Evolutionary conservation across 2,329 filamentous ascomycete genomes (phyloP), one percentile per base, ranked within the genome.

Genomic region (Dactylellina sp.): DNA sequence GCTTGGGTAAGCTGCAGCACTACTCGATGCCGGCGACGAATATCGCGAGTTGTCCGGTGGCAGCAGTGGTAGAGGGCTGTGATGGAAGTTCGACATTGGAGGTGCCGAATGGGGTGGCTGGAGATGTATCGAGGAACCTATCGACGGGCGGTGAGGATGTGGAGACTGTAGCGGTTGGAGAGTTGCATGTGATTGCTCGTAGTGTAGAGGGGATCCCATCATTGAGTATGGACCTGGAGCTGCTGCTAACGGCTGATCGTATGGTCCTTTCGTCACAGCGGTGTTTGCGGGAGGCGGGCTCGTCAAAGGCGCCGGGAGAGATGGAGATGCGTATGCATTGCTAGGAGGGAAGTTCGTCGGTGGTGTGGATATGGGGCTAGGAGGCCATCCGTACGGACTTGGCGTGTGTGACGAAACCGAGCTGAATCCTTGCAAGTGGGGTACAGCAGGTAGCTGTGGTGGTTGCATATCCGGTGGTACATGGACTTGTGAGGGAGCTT

Each of bases 1-100:
- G 25, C 53, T 72, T 12, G 68, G 68, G 14, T 83, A 79, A 0
- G 83, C 82, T 6, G 84, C 84, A 4, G 86, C 77, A 77, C 83
- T 85, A 2, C 84, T 82, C 52, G 80, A 82, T 85, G 79, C 75
- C 79, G 80, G 76, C 24, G 77, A 78, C 1, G 77, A 76, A 50
- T 77, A 78, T 32, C 77, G 71, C 18, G 80, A 79, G 14, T 78
- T 77, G 44, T 82, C 81, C 11, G 80, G 76, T 37, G 80, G 77
- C 18, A 79, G 77, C 61, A 80, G 79, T 24, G 80, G 80, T 50
- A 80, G 76, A 68, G 80, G 78, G 35, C 52, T 49, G 39, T 55
- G 56, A 85, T 87, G 4, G 84, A 83, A 4, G 84, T 82, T 4
- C 85, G 86, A 20, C 85, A 87, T 47, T 12, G 52, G n/a, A 83